These are phyloP conservation scores for Calonectria montana DNA, from an alignment of 2,329 filamentous ascomycete genomes.

Conservation along the genomic window DNA sequence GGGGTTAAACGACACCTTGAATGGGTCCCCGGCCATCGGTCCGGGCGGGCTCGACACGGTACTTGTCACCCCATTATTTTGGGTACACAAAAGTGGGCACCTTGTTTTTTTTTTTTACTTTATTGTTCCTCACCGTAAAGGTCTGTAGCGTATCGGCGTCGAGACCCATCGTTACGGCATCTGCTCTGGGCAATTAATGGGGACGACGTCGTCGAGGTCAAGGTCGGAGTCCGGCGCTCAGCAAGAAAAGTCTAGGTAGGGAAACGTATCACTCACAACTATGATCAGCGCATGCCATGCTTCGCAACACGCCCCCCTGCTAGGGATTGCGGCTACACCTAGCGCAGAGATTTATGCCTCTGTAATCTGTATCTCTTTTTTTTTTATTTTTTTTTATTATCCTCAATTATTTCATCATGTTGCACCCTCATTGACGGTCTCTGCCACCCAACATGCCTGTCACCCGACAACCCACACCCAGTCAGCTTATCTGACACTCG, in stretches of 20 bases:
- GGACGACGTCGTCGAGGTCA: background rate
- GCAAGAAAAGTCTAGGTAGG: conserved; percentile 4
- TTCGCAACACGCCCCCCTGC: background rate
- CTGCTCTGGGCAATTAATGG: conserved; percentile 28
- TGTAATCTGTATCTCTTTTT: background rate
- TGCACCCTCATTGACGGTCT: conserved; percentile 3
- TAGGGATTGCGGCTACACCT: background rate
- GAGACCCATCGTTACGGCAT: background rate
- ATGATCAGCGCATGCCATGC: conserved; percentile 23
- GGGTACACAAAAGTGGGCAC: background rate
- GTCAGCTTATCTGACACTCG: conserved; percentile 40
- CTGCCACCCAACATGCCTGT: conserved; percentile 20
- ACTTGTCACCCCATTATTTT: conserved; percentile 39
- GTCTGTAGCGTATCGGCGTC: background rate
- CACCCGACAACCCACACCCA: conserved; percentile 31
- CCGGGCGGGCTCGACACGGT: conserved; percentile 39
- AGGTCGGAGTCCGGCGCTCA: conserved; percentile 33
- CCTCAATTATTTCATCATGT: background rate
- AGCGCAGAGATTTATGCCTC: background rate
- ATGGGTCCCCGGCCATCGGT: conserved; percentile 30
- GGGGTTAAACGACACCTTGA: conserved; percentile 9
- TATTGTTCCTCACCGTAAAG: background rate
- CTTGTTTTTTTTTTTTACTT: background rate
- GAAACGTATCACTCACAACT: conserved; percentile 18
- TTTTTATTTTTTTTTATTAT: background rate